Conservation (phyloP, 192 early-diverging fungal genomes). For the Funneliformis mosseae region DNA sequence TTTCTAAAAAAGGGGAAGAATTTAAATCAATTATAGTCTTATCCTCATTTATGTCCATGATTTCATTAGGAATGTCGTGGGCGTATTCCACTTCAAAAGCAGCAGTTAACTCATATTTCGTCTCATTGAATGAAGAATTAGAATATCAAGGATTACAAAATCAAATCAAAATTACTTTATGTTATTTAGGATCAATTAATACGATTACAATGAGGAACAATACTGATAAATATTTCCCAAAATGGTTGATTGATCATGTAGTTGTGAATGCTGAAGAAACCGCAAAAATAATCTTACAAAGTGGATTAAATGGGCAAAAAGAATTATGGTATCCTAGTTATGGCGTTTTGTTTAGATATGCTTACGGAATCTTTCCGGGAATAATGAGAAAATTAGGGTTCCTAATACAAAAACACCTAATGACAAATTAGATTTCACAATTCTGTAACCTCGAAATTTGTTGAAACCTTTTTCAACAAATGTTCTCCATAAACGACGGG, state of each 20-base stretch:
- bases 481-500: slow-evolving; percentile 54
- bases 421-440: neutral
- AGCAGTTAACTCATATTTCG: slow-evolving; percentile 21
- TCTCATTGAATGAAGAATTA: neutral
- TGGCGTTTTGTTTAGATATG: neutral
- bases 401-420: neutral
- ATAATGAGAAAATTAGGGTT: neutral
- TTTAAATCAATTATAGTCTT: neutral
- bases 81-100: slow-evolving; percentile 6
- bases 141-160: neutral
- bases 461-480: slow-evolving; percentile 44
- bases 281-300: neutral
- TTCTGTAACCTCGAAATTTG: neutral
- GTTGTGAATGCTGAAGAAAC: neutral
- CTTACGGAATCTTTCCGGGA: neutral
- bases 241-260: neutral
- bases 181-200: slow-evolving; percentile 12
- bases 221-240: neutral
- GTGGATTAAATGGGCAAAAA: neutral
- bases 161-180: slow-evolving; percentile 1
- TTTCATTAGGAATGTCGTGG: slow-evolving; percentile 25
- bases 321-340: neutral
- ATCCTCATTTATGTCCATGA: neutral
- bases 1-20: neutral
- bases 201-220: neutral